Conservation (phyloP, 1,284 basidiomycete genomes). For the Apiotrichum laibachii region DNA sequence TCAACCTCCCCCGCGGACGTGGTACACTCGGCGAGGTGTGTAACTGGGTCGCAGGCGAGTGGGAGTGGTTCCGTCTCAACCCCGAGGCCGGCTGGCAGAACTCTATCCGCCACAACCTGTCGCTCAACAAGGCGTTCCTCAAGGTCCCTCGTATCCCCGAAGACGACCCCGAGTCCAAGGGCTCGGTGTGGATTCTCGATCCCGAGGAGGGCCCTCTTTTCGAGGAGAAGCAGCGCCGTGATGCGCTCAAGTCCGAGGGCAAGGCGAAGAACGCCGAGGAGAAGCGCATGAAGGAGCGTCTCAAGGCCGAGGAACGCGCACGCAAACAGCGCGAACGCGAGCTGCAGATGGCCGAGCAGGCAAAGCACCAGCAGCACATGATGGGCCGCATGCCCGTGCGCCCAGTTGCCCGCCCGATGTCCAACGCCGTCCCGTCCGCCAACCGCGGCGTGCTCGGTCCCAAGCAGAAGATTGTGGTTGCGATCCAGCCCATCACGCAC, state of each 20-base stretch:
- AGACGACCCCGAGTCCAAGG: constrained; percentile 76
- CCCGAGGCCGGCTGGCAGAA: constrained; percentile 86
- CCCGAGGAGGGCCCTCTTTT: constrained; percentile 56
- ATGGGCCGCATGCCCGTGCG: constrained; percentile 14
- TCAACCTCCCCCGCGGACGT: constrained; percentile 60
- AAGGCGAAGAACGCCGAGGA: constrained; percentile 49
- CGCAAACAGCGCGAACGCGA: constrained; percentile 36
- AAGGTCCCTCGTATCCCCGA: constrained; percentile 76
- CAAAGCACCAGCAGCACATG: constrained; percentile 20
- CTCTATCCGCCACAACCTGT: constrained; percentile 87
- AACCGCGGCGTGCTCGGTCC: constrained; percentile 35
- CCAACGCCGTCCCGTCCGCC: constrained; percentile 22
- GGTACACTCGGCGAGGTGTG: constrained; percentile 89
- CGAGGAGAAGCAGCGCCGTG: constrained; percentile 48
- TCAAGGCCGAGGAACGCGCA: constrained; percentile 37
- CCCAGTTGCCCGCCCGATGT: constrained; percentile 19
- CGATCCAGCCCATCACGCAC: constrained; percentile 42
- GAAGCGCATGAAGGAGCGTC: constrained; percentile 39
- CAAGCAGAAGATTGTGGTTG: constrained; percentile 43
- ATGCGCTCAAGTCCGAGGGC: constrained; percentile 44
- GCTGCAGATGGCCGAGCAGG: constrained; percentile 23
- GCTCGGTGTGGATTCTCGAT: constrained; percentile 84
- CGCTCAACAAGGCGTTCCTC: constrained; percentile 79
- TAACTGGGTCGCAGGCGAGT: constrained; percentile 81
- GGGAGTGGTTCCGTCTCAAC: constrained; percentile 83